Conservation (phyloP, 768 basidiomycete species). For the Imleria badia region DNA sequence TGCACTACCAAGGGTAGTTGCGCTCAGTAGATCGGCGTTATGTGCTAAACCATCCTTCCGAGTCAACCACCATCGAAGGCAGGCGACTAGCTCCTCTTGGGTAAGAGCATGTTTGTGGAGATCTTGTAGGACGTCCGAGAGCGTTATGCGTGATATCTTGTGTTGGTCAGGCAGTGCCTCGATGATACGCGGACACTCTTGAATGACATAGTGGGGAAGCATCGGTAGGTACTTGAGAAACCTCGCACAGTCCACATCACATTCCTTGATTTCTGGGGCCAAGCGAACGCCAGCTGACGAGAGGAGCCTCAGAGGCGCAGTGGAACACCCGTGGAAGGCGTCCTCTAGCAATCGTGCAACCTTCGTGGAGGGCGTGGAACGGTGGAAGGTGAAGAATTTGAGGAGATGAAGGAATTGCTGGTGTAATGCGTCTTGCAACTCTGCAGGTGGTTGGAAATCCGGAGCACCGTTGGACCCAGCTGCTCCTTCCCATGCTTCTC, state of each 20-base stretch:
- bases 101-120: neutral
- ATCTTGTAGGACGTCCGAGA: neutral
- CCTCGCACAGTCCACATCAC: constrained; percentile 57
- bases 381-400: constrained; percentile 41
- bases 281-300: constrained; percentile 47
- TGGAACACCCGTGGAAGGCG: constrained; percentile 71
- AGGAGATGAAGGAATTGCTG: constrained; percentile 72
- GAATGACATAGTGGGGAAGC: constrained; percentile 56
- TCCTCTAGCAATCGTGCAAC: constrained; percentile 67
- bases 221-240: constrained; percentile 82
- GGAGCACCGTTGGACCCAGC: neutral
- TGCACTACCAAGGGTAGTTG: constrained; percentile 41
- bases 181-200: constrained; percentile 53
- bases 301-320: neutral
- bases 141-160: neutral
- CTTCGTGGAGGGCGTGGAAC: constrained; percentile 66
- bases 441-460: neutral
- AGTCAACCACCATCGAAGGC: constrained; percentile 2
- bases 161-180: neutral
- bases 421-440: constrained; percentile 18
- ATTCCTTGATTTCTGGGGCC: constrained; percentile 65
- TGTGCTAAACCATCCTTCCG: neutral
- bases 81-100: constrained; percentile 1
- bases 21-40: neutral
- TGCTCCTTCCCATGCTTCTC: neutral